phyloP scores from a whole-genome alignment of 768 basidiomycete species.

The Amanita thiersii region DNA sequence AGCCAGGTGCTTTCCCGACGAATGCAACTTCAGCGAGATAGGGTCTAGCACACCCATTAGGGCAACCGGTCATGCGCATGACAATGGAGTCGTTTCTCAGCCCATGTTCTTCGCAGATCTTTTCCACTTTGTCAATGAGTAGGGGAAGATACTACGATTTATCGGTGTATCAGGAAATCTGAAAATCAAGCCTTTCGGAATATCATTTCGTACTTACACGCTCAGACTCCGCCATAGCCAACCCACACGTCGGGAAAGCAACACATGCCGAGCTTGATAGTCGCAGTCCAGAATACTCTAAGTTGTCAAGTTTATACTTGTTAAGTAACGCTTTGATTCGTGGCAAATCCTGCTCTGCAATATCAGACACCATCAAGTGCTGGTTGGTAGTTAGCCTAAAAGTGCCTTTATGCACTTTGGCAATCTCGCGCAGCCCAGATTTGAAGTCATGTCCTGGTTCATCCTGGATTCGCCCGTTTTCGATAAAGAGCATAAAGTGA shows the following conservation, averaged over 20 bases:
- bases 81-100: conserved; percentile 91
- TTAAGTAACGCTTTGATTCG: conserved; percentile 72
- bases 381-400: conserved; percentile 96
- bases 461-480: conserved; percentile 97
- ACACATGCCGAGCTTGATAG: conserved; percentile 94
- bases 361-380: conserved; percentile 83
- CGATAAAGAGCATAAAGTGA: conserved; percentile 92
- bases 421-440: conserved; percentile 86
- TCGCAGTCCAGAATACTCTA: conserved; percentile 70
- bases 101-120: conserved; percentile 89
- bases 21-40: conserved; percentile 95
- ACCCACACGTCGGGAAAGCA: conserved; percentile 89
- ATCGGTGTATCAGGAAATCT: no score
- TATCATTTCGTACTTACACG: conserved; percentile 35
- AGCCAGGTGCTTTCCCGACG: conserved; percentile 90
- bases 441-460: conserved; percentile 89
- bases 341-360: conserved; percentile 63
- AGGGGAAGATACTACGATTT: conserved; percentile 76
- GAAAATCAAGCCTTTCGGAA: no score
- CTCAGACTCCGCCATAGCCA: conserved; percentile 48
- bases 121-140: conserved; percentile 90
- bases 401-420: conserved; percentile 86
- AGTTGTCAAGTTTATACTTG: conserved; percentile 86
- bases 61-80: conserved; percentile 99
- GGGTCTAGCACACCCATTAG: conserved; percentile 89